Evolutionary conservation across 495 filamentous ascomycete genomes (phyloP), one percentile per base, ranked within the genome.

Genomic region (Xylaria castorea): DNA sequence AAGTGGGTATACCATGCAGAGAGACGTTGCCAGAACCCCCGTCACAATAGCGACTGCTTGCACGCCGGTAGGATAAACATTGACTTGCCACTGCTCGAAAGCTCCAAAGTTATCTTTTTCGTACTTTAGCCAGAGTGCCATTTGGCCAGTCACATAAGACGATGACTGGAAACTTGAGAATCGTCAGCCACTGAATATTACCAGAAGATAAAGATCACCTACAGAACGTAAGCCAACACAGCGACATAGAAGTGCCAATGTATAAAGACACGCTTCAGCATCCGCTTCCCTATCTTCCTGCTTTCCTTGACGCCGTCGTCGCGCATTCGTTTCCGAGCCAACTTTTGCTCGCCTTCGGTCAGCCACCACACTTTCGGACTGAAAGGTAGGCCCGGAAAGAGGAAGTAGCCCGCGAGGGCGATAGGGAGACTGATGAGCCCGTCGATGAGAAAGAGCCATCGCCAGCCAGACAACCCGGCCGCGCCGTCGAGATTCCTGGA

Each of bases 41-140:
- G 53, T 57, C 6, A 57, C 53, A 57, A 57, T 57, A 2, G 53
- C 53, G 27, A 57, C 27, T 7, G 27, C 51, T 55, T 55, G 53
- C 1, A 57, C 53, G 27, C 51, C 53, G 12, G 53, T 57, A 57
- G 53, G 53, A 5, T 57, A 57, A 4, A 57, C 53, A 57, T 57
- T 57, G 53, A 57, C 53, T 8, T 57, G 53, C 53, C 25, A 57
- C 27, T 57, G 53, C 30, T 57, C 53, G 27, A 57, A 57, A 57
- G 53, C 53, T 18, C 53, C 27, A 32, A 57, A 32, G n/a, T 16
- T 32, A 18, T 57, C 53, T 32, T 57, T 57, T 7, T 57, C 25
- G 6, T 57, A 57, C 27, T 57, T 57, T 18, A 57, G 53, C 53
- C 53, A 57, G 14, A 57, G 53, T 18, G 27, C 53, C 53, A 57